These are phyloP conservation scores for Cyberlindnera sargentensis DNA, from an alignment of 805 yeast species.

Conservation along the genomic window DNA sequence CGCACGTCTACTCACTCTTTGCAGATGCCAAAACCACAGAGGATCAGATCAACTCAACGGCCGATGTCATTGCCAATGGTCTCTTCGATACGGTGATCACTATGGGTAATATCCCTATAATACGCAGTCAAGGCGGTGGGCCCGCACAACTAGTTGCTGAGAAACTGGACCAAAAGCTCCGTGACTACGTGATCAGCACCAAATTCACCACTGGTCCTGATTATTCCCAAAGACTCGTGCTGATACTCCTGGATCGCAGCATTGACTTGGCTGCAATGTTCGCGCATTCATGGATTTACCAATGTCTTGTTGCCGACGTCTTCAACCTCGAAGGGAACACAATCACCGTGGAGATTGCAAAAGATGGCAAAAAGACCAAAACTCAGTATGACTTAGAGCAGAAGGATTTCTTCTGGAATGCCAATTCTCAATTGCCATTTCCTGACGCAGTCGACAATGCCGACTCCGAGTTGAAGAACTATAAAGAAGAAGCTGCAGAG, in stretches of 20 bases:
- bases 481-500: slow-evolving; percentile 83
- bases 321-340: slow-evolving; percentile 79
- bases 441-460: slow-evolving; percentile 99
- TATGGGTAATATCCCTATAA: slow-evolving; percentile 74
- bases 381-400: slow-evolving; percentile 86
- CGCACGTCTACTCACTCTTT: slow-evolving; percentile 57
- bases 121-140: slow-evolving; percentile 86
- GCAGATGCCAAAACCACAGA: slow-evolving; percentile 71
- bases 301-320: slow-evolving; percentile 92
- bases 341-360: slow-evolving; percentile 47
- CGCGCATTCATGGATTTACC: slow-evolving; percentile 96
- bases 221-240: slow-evolving; percentile 57
- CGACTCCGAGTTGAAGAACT: slow-evolving; percentile 70
- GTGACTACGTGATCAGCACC: slow-evolving; percentile 79
- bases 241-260: slow-evolving; percentile 80
- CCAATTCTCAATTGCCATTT: slow-evolving; percentile 81
- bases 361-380: slow-evolving; percentile 31
- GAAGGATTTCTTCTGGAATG: slow-evolving; percentile 85
- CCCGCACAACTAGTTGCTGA: slow-evolving; percentile 94
- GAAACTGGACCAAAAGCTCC: slow-evolving; percentile 71
- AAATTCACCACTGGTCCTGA: slow-evolving; percentile 21
- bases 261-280: slow-evolving; percentile 91
- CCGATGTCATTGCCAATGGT: slow-evolving; percentile 71
- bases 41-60: slow-evolving; percentile 58
- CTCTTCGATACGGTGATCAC: slow-evolving; percentile 75